phyloP scores from a whole-genome alignment of 1,139 yeast genomes.

The Lodderomyces pseudojiufengensis region DNA sequence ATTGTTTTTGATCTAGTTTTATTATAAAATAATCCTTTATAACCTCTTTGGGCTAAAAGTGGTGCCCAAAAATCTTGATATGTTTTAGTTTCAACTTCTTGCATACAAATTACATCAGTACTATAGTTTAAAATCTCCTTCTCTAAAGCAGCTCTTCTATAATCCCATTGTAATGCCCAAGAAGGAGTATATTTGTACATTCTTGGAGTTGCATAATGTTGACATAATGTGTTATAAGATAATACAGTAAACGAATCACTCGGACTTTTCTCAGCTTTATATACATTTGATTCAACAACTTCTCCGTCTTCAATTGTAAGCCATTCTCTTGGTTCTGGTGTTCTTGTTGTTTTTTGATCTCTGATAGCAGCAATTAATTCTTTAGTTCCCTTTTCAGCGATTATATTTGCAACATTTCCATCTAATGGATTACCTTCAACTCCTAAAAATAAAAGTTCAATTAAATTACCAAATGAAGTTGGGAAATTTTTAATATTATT shows the following conservation, averaged over 20 bases:
- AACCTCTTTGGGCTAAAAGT: constrained; percentile 66
- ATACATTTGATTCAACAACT: constrained; percentile 33
- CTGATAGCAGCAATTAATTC: constrained; percentile 77
- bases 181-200: constrained; percentile 94
- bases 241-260: constrained; percentile 63
- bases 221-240: constrained; percentile 90
- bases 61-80: constrained; percentile 87
- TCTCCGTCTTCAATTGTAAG: constrained; percentile 73
- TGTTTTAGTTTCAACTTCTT: constrained; percentile 89
- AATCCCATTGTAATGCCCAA: constrained; percentile 97
- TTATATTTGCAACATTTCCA: constrained; percentile 55
- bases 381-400: constrained; percentile 82
- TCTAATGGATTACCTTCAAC: constrained; percentile 91
- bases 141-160: constrained; percentile 70
- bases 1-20: constrained; percentile 93
- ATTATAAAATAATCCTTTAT: constrained; percentile 75
- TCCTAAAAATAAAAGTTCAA: constrained; percentile 83
- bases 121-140: constrained; percentile 64
- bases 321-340: constrained; percentile 81
- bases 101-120: constrained; percentile 83
- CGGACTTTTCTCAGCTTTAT: constrained; percentile 5
- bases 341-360: constrained; percentile 70
- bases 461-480: constrained; percentile 78
- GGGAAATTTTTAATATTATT: constrained; percentile 77
- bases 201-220: constrained; percentile 89